Evolutionary conservation across 176 grass and related monocot species (phyloP), one percentile per base, ranked within the genome.

Genomic region (Tillandsia fasciculata): DNA sequence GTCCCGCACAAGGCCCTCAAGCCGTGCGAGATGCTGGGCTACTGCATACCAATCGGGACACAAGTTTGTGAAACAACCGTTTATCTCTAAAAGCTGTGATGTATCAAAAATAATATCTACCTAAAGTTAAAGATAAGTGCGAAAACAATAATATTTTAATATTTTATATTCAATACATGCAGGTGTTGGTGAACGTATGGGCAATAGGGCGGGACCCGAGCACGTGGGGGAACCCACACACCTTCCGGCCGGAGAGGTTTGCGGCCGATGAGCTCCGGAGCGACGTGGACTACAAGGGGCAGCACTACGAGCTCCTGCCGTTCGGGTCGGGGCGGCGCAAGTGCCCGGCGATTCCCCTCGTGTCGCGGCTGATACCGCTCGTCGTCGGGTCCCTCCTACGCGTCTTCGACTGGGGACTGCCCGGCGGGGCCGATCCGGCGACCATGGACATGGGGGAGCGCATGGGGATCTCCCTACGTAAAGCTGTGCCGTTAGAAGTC

Each of bases 211-310:
- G 76, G 42, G 76, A 71, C 29, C 76, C 76, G 12, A 64, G 48
- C 51, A 49, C 51, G 11, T 78, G 76, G 76, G 9, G 10, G 1
- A 13, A 64, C 15, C 56, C 68, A 15, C 66, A 78, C 26, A 47
- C 61, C 7, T 78, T 78, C 76, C 69, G 51, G 42, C 76, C 76
- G 50, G 67, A 78, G 12, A 78, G 76, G 51, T 78, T 78, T 28
- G 14, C 52, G 51, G 33, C 29, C 0, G 29, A 33, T 0, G 29
- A 33, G 29, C 29, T 33, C 29, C 29, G 29, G 3, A 50, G 50
- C 51, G 27, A 52, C 8, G 58, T 26, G 29, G 77, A 72, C 48
- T 49, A 50, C 56, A 72, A 79, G 64, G 77, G 48, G 9, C 65
- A 66, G 22, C 65, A 79, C 8, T 72, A 61, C 54, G 67, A 79